Base-by-base conservation (phyloP, 768 basidiomycete species). In the Exsudoporus frostii region DNA sequence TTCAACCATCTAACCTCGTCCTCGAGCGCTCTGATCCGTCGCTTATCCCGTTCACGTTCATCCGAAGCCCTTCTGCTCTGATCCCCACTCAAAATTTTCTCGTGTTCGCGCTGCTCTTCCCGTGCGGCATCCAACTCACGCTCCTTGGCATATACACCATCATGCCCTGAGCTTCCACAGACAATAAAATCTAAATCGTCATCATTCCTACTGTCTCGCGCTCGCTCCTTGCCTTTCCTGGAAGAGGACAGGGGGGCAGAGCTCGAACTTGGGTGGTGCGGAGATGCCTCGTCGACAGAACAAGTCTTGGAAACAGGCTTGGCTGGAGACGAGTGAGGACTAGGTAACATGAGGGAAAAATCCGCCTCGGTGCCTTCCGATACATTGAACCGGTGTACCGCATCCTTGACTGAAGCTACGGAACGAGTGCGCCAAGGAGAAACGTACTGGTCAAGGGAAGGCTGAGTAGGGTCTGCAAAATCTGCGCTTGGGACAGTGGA, bases 1-100 rank as follows among this genome's bases (percentile, higher is more conserved):
- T 76, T 82, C 52, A 89, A 69, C 39, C 74, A 63, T 39, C 69
- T 69, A 36, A 90, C 81, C 63, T 92, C 90, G 44, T 79, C 79
- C 60, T 90, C 87, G 5, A 92, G 74, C 52, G 73, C 70, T 56
- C 70, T 74, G 29, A 91, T 90, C 46, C 78, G 76, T 50, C 78
- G 81, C 63, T 86, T 85, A 60, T 90, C 86, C 25, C 67, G 68
- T 15, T 73, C 73, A 29, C 76, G 75, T 57, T 84, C 86, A 22
- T 71, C 68, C 29, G 61, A 55, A 30, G 57, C 58, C 7, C 57
- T 48, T 22, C 55, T 63, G 36, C 50, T 55, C 40, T 72, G 74
- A 22, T 76, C 75, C 15, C 65, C 66, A 48, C 76, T 74, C 59
- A 66, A 67, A 42, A 71, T 68, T 41, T 65, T 65, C 64, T 79